A percentile compares a stretch with the other conserved stretches of the same genome.
phyloP scores from a whole-genome alignment of 192 early-diverging fungal genomes.

The Coemansia sp. region DNA sequence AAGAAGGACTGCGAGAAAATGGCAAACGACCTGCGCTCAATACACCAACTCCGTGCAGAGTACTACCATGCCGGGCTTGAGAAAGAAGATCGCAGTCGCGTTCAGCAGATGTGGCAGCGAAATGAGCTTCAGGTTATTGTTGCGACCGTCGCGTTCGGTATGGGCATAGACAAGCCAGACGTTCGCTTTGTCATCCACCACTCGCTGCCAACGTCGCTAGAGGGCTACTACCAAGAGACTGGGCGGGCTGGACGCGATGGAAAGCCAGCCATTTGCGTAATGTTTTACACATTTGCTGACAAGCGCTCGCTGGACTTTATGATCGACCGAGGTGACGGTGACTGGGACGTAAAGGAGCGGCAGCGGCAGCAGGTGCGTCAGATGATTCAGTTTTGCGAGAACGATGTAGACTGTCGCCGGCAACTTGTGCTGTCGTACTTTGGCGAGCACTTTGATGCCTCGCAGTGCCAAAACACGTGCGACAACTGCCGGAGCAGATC shows the following conservation, averaged over 20 bases:
- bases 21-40: constrained; percentile 63
- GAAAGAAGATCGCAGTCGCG: constrained; percentile 66
- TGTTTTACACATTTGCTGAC: constrained; percentile 80
- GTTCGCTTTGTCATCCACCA: constrained; percentile 96
- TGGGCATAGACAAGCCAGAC: constrained; percentile 97
- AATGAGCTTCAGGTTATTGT: constrained; percentile 79
- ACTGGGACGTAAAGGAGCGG: constrained; percentile 76
- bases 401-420: constrained; percentile 82
- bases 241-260: constrained; percentile 96
- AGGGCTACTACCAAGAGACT: constrained; percentile 97
- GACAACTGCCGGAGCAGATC: constrained; percentile 75
- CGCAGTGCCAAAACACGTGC: constrained; percentile 71
- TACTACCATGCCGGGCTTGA: constrained; percentile 90
- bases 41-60: constrained; percentile 59
- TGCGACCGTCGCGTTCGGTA: constrained; percentile 96
- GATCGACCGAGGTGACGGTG: constrained; percentile 82
- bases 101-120: constrained; percentile 82
- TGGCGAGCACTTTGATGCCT: constrained; percentile 73
- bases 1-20: constrained; percentile 77
- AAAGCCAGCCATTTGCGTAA: constrained; percentile 71
- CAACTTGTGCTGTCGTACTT: constrained; percentile 87
- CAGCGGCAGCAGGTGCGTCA: constrained; percentile 61
- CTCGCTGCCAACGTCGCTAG: constrained; percentile 82
- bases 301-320: constrained; percentile 69
- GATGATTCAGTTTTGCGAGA: constrained; percentile 82